A percentile compares a stretch with the other conserved stretches of the same genome.
These are phyloP conservation scores for Coemansia aciculifera DNA, from an alignment of 192 early-diverging fungal species.

Conservation along the genomic window DNA sequence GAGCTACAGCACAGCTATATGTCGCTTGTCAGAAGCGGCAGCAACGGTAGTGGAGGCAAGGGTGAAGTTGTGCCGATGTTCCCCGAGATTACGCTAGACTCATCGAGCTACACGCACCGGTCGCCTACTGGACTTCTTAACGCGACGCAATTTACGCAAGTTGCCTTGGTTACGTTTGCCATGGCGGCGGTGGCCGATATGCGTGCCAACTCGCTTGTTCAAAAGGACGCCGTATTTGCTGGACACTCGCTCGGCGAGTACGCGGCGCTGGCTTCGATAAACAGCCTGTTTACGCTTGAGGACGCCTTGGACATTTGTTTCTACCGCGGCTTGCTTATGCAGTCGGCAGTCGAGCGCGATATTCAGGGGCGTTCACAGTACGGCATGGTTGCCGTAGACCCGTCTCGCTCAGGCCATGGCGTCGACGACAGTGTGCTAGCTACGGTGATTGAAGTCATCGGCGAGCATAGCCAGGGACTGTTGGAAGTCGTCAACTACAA, in stretches of 20 bases:
- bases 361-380: slow-evolving; percentile 78
- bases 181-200: slow-evolving; percentile 87
- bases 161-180: slow-evolving; percentile 80
- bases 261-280: slow-evolving; percentile 78
- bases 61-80: not conserved
- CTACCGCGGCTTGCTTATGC: slow-evolving; percentile 97
- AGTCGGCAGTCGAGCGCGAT: slow-evolving; percentile 85
- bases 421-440: slow-evolving; percentile 74
- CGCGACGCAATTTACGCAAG: slow-evolving; percentile 94
- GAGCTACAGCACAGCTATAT: slow-evolving; percentile 79
- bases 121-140: slow-evolving; percentile 79
- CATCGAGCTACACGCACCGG: slow-evolving; percentile 78
- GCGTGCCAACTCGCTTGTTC: slow-evolving; percentile 79
- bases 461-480: slow-evolving; percentile 67
- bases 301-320: slow-evolving; percentile 85
- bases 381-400: slow-evolving; percentile 93
- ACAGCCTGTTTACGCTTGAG: slow-evolving; percentile 77
- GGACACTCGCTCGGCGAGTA: slow-evolving; percentile 96
- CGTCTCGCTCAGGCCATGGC: slow-evolving; percentile 72
- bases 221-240: slow-evolving; percentile 75
- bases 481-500: slow-evolving; percentile 95
- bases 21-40: slow-evolving; percentile 1
- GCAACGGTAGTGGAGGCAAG: not conserved
- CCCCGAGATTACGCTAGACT: slow-evolving; percentile 66
- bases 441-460: slow-evolving; percentile 69